These are phyloP conservation scores for Streptanthus diversifolius DNA, from an alignment of 345 rosid species.

Conservation along the genomic window DNA sequence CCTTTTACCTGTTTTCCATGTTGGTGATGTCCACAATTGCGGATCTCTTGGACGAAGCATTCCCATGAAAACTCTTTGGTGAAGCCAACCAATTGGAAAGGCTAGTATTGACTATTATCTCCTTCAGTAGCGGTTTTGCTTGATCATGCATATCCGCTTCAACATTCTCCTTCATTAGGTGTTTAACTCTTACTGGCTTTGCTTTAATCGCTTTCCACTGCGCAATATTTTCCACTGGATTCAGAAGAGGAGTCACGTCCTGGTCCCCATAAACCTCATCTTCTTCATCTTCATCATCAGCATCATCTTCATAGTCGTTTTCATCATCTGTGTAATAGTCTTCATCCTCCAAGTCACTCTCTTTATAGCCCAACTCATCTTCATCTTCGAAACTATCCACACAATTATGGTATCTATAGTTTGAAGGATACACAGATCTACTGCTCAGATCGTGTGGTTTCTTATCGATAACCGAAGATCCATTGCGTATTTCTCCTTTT, in stretches of 20 bases:
- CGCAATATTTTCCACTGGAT: conserved; percentile 68
- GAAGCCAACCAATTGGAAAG: conserved; percentile 68
- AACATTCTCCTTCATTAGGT: conserved; percentile 55
- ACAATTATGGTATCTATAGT: conserved; percentile 60
- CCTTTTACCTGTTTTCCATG: conserved; percentile 28
- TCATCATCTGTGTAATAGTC: conserved; percentile 34
- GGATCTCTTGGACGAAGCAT: conserved; percentile 26
- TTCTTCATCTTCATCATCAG: conserved; percentile 29
- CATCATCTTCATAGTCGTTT: conserved; percentile 35
- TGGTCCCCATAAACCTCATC: conserved; percentile 35
- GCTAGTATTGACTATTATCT: conserved; percentile 63
- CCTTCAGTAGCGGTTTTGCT: conserved; percentile 41
- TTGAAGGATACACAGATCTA: conserved; percentile 40
- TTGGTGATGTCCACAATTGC: conserved; percentile 43
- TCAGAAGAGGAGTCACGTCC: conserved; percentile 55
- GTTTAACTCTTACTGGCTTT: conserved; percentile 40
- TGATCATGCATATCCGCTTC: conserved; percentile 21
- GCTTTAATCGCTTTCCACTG: conserved; percentile 90
- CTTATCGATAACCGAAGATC: not conserved
- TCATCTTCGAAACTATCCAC: conserved; percentile 62
- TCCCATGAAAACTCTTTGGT: conserved; percentile 18
- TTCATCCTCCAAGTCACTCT: conserved; percentile 54
- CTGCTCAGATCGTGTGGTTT: conserved; percentile 24
- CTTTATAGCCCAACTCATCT: conserved; percentile 46
- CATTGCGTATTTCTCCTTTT: conserved; percentile 22